Base-by-base conservation (phyloP, 192 early-diverging fungal species). In the Umbelopsis sp. region DNA sequence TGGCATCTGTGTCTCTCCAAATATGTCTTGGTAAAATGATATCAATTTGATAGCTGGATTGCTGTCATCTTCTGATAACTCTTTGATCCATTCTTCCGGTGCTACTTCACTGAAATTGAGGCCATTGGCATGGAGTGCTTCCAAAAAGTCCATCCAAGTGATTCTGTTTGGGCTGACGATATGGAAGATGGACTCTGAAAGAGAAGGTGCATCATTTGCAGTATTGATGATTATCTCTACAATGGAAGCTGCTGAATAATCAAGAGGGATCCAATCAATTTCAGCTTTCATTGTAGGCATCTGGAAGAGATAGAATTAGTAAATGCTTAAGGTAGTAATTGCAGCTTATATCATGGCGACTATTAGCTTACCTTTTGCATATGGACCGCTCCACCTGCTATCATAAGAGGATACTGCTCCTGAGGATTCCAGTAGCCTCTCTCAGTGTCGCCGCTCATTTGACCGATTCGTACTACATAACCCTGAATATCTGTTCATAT, bases 221-320 rank as follows among this genome's bases (percentile, higher is more conserved):
- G 66, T 66, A 5, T 45, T 41, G 47, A 71, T 17, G 50, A 75
- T 72, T 5, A 79, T 71, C 20, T 79, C 77, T 11, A 3, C 34
- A 62, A 79, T 79, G 4, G 70, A 36, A 10, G 29, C 17, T 3
- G 77, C 77, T 22, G 73, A 65, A 44, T 71, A 45, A 45, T 79
- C 77, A 31, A 75, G 34, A 24, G 73, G 74, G 12, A 79, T 70
- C 77, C 77, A 79, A 68, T 74, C 70, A 47, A 79, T 79, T n/a
- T 36, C 24, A 3, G 41, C n/a, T 11, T 66, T 36, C n/a, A 74
- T 31, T 14, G 43, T 49, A 34, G 77, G 77, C 73, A 79, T 72
- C 26, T 78, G 45, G n/a, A n/a, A n/a, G n/a, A n/a, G n/a, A n/a
- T n/a, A n/a, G n/a, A n/a, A n/a, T n/a, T n/a, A n/a, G n/a, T n/a